phyloP scores from a whole-genome alignment of 148 eudicot genomes.

The Fallopia convolvulus region DNA sequence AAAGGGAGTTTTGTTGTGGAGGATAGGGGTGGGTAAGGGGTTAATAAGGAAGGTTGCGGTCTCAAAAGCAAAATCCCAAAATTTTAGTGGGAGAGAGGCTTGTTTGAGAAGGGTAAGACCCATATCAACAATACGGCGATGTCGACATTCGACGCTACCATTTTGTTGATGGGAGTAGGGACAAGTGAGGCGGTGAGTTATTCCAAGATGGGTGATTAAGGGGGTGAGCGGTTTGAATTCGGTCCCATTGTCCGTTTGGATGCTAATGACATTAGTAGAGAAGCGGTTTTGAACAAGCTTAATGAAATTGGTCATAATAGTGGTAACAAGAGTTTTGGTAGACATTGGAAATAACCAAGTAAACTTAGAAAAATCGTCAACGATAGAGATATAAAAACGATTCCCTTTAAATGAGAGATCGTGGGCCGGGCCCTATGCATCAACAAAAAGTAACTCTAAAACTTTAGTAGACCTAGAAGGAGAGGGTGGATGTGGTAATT shows the following conservation, averaged over 20 bases:
- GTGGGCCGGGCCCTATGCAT: neutral
- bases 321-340: neutral
- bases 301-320: neutral
- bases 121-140: too few species aligned
- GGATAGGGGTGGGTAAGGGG: neutral
- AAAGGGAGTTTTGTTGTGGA: neutral
- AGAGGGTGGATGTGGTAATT: neutral
- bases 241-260: neutral
- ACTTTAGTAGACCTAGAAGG: neutral
- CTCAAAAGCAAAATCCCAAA: neutral
- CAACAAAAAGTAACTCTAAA: neutral
- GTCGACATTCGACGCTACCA: too few species aligned
- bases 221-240: neutral
- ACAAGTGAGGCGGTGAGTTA: neutral
- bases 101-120: too few species aligned
- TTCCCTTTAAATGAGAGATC: neutral
- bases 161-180: neutral
- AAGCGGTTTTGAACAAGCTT: neutral
- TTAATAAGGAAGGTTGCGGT: neutral
- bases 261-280: neutral
- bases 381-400: neutral
- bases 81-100: neutral
- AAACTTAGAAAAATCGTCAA: neutral
- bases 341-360: neutral
- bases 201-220: neutral